phyloP scores from a whole-genome alignment of 805 yeast species.

The Candida ortonii region DNA sequence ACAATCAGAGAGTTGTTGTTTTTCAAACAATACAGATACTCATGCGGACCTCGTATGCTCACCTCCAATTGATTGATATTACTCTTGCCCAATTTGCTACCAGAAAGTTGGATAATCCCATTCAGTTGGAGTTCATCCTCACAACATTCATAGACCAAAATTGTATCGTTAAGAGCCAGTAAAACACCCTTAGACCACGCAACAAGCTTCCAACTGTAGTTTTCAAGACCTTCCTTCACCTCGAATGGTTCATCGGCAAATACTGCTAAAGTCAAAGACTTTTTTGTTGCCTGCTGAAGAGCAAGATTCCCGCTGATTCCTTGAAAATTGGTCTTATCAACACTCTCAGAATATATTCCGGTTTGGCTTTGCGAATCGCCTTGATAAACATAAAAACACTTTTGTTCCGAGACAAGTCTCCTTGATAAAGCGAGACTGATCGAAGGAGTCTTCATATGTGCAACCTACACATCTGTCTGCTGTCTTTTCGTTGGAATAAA shows the following conservation, averaged over 20 bases:
- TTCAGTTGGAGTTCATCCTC: neutral
- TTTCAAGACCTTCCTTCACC: conserved; percentile 10
- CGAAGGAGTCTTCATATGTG: conserved; percentile 16
- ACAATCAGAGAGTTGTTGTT: conserved; percentile 4
- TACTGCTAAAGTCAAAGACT: conserved; percentile 6
- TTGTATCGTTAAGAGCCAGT: conserved; percentile 9
- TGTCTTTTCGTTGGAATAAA: too few relatives aligned
- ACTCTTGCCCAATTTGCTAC: neutral
- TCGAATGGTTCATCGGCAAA: conserved; percentile 2
- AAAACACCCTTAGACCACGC: conserved; percentile 12
- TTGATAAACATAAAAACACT: conserved; percentile 3
- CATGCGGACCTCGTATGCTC: conserved; percentile 2
- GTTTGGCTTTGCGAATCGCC: neutral
- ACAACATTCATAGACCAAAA: conserved; percentile 6
- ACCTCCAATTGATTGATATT: conserved; percentile 1
- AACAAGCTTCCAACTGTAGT: conserved; percentile 4
- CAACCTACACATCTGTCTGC: too few relatives aligned
- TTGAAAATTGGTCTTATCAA: too few relatives aligned
- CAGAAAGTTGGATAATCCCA: conserved; percentile 11
- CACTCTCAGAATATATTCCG: neutral
- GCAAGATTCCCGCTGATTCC: conserved; percentile 6
- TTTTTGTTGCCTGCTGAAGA: conserved; percentile 3
- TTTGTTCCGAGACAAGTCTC: conserved; percentile 7
- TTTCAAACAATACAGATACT: conserved; percentile 9
- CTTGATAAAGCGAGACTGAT: conserved; percentile 12